Evolutionary conservation across 192 early-diverging fungal genomes (phyloP).

Genomic region (Haplosporangium gracile): DNA sequence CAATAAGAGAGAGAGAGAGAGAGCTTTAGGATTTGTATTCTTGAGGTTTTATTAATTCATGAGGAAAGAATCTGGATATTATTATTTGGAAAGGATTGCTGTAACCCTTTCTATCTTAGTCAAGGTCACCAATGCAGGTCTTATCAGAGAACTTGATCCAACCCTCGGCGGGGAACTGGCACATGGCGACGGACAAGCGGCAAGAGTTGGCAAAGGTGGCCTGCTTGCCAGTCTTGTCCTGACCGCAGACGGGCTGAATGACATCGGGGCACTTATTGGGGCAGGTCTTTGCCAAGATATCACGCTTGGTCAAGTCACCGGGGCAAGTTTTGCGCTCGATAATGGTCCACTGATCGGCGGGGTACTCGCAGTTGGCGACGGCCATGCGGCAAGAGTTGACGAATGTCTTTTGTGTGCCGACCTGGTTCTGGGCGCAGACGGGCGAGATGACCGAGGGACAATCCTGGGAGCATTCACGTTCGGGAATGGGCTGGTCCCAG

Average conservation of each 20-base stretch:
- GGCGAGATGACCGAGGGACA: background rate
- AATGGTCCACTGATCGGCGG: background rate
- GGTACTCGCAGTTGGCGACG: background rate
- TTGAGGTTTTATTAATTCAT: too few relatives aligned
- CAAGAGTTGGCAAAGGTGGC: background rate
- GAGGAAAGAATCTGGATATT: too few relatives aligned
- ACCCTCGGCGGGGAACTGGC: background rate
- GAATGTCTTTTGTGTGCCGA: background rate
- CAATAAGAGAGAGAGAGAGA: too few relatives aligned
- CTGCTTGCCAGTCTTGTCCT: background rate
- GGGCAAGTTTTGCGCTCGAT: background rate
- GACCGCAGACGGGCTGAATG: background rate
- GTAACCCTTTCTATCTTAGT: background rate
- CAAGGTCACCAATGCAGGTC: background rate
- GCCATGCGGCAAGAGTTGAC: background rate
- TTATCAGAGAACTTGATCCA: background rate
- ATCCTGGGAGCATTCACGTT: background rate
- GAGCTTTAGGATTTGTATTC: too few relatives aligned
- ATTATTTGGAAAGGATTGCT: too few relatives aligned
- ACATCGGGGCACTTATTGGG: background rate
- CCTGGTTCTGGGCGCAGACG: background rate
- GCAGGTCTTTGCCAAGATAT: background rate
- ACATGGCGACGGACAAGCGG: background rate
- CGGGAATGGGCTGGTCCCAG: background rate
- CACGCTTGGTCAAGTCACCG: background rate